Conservation (phyloP, 108 stramenopile genomes). For the Parietichytrium sp. region DNA sequence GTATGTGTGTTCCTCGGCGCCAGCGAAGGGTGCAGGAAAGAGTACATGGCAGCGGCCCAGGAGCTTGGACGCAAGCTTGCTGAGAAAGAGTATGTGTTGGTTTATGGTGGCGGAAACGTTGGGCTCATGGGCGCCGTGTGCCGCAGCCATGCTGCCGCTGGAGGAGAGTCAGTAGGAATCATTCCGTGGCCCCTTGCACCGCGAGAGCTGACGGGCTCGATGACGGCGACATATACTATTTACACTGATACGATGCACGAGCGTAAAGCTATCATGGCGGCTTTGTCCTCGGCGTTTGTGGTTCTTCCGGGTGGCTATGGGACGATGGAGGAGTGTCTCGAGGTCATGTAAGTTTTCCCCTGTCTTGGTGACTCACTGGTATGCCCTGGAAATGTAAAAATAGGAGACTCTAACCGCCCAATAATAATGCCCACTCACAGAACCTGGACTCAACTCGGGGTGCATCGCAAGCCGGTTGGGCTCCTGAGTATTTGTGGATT, state of each 20-base stretch:
- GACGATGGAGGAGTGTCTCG: constrained; percentile 38
- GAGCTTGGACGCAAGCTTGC: constrained; percentile 11
- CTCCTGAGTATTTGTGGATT: constrained; percentile 40
- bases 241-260: constrained; percentile 40
- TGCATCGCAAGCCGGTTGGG: constrained; percentile 42
- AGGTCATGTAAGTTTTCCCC: too few species aligned
- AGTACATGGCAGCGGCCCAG: background rate
- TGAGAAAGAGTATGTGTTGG: background rate
- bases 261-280: constrained; percentile 41
- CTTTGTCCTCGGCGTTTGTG: constrained; percentile 34
- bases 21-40: background rate
- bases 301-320: constrained; percentile 45
- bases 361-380: too few species aligned
- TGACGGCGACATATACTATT: background rate
- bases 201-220: constrained; percentile 22
- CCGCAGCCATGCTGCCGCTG: background rate
- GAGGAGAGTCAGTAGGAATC: constrained; percentile 10
- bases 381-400: too few species aligned
- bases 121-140: constrained; percentile 41
- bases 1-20: constrained; percentile 36
- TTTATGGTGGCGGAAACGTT: constrained; percentile 43
- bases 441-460: constrained; percentile 40
- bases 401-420: too few species aligned
- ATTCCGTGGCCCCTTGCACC: constrained; percentile 25
- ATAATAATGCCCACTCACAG: too few species aligned